phyloP scores from a whole-genome alignment of 495 filamentous ascomycete species.

The Massariosphaeria phaeospora region DNA sequence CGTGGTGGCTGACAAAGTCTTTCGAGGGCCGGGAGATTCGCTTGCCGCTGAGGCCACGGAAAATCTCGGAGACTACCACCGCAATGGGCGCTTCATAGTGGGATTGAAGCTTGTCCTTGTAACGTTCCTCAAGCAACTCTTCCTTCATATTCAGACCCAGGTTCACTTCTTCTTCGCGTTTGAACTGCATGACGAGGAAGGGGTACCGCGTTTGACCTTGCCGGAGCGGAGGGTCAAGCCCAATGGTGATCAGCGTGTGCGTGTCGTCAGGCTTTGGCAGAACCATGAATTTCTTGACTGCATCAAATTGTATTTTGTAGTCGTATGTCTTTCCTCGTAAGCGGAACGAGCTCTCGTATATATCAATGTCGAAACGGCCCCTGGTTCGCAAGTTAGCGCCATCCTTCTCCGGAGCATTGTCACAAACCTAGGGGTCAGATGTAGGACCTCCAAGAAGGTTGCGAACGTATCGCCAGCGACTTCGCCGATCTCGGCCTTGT shows the following conservation, averaged over 20 bases:
- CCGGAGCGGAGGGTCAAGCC: constrained; percentile 89
- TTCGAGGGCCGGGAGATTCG: constrained; percentile 89
- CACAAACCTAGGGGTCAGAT: constrained; percentile 87
- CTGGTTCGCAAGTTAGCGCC: constrained; percentile 50
- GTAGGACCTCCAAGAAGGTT: constrained; percentile 93
- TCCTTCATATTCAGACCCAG: constrained; percentile 98
- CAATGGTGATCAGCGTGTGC: constrained; percentile 90
- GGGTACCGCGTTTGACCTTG: constrained; percentile 98
- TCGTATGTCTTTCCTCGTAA: constrained; percentile 99
- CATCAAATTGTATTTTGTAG: constrained; percentile 98
- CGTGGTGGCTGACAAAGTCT: constrained; percentile 87
- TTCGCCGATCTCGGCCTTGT: constrained; percentile 98
- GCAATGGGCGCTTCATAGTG: constrained; percentile 91
- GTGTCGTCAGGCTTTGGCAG: constrained; percentile 96
- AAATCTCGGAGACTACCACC: constrained; percentile 86
- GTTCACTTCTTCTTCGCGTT: constrained; percentile 93
- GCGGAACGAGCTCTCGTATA: constrained; percentile 98
- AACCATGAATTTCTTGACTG: constrained; percentile 97
- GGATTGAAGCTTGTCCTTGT: constrained; percentile 77
- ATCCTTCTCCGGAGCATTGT: neutral
- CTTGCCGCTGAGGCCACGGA: constrained; percentile 88
- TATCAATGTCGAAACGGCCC: constrained; percentile 99
- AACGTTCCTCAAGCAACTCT: constrained; percentile 68
- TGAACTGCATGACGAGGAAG: constrained; percentile 99
- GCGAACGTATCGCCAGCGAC: constrained; percentile 96